Conservation (phyloP, 257 asterid genomes). For the Jaltomata sinuosa region DNA sequence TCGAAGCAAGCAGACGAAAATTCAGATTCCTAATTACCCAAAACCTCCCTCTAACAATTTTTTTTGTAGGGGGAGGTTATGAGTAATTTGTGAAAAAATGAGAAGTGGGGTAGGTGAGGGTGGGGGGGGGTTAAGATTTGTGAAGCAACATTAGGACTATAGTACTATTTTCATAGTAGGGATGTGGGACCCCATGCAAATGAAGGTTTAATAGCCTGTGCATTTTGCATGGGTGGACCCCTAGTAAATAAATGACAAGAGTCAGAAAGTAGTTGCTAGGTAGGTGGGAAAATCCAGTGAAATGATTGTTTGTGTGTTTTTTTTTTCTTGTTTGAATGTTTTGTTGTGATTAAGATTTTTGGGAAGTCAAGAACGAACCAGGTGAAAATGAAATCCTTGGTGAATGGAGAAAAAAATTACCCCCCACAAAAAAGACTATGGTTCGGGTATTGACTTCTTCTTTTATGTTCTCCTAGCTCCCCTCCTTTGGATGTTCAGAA, state of each 20-base stretch:
- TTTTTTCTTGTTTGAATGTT: background rate
- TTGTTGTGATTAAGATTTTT: background rate
- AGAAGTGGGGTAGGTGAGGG: background rate
- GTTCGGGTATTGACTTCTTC: conserved; percentile 99
- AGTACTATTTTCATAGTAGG: background rate
- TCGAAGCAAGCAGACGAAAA: conserved; percentile 17
- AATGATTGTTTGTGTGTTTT: background rate
- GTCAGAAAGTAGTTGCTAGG: conserved; percentile 14
- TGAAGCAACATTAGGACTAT: background rate
- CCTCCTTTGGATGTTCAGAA: no score
- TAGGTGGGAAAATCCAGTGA: conserved; percentile 9
- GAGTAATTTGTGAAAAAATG: conserved; percentile 22
- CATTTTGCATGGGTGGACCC: conserved; percentile 2
- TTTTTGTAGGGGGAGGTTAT: conserved; percentile 17
- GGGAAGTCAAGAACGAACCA: conserved; percentile 99
- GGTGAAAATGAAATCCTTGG: conserved; percentile 43
- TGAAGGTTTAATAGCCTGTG: background rate
- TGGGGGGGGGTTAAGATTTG: background rate
- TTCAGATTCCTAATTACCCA: conserved; percentile 29
- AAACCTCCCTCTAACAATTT: conserved; percentile 12
- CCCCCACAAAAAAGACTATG: conserved; percentile 44
- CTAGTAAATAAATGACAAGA: conserved; percentile 3
- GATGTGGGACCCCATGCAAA: background rate
- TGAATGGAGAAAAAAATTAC: conserved; percentile 19
- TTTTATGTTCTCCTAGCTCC: background rate